Percentiles rank a stretch among this genome's conserved stretches.
These are phyloP conservation scores for Acorus calamus DNA, from an alignment of 106 monocot genomes.

Conservation along the genomic window DNA sequence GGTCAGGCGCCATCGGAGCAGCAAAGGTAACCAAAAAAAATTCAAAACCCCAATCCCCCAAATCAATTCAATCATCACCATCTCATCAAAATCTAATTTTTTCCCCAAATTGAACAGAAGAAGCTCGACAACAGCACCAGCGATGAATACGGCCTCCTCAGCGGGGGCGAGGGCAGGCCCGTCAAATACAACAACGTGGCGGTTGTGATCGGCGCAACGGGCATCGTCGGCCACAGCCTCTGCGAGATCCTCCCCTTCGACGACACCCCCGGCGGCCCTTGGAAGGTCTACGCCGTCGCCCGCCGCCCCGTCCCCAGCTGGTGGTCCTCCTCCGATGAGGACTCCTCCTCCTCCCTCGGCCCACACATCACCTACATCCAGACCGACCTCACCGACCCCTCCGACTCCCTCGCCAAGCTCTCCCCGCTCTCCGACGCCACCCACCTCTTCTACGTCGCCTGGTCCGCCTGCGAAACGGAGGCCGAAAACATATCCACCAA, in stretches of 20 bases:
- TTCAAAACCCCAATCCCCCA: neutral
- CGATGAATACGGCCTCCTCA: too few species aligned
- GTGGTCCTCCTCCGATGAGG: constrained; percentile 4
- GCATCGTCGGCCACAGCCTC: constrained; percentile 67
- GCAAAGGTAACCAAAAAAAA: too few species aligned
- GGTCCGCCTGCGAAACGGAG: constrained; percentile 39
- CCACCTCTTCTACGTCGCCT: constrained; percentile 71
- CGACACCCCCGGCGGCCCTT: constrained; percentile 84
- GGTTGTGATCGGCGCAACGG: constrained; percentile 43
- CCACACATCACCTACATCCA: constrained; percentile 33
- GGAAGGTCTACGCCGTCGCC: constrained; percentile 70
- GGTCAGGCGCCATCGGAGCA: too few species aligned
- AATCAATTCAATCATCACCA: too few species aligned
- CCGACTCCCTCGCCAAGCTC: constrained; percentile 46
- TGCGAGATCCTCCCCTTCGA: constrained; percentile 74
- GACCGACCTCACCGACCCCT: constrained; percentile 43
- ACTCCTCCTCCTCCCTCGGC: neutral
- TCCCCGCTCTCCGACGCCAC: constrained; percentile 71
- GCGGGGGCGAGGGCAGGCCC: neutral
- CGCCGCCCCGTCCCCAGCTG: constrained; percentile 42
- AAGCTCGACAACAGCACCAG: constrained; percentile 17
- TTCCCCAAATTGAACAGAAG: too few species aligned
- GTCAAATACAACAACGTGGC: constrained; percentile 30
- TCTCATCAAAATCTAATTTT: neutral
- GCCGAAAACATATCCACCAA: constrained; percentile 38